phyloP scores from a whole-genome alignment of 2,329 filamentous ascomycete species.

The Pyrenophora graminea region DNA sequence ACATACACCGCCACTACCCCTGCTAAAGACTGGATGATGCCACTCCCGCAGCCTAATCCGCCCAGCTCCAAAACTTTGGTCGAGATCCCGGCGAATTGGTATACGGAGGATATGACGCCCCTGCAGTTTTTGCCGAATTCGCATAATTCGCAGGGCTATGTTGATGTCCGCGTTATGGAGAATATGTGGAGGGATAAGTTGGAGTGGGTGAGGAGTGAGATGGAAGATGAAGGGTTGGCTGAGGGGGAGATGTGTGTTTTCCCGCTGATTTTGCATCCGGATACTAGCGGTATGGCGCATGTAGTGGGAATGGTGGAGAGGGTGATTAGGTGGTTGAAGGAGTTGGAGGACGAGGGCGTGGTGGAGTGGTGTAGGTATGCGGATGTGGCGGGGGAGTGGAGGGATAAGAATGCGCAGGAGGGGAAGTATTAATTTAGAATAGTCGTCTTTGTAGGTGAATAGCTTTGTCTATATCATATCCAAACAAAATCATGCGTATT shows the following conservation, averaged over 20 bases:
- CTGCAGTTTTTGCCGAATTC: conserved; percentile 54
- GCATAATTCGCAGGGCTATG: conserved; percentile 62
- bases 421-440: no score
- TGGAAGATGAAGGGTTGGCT: conserved; percentile 38
- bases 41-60: conserved; percentile 30
- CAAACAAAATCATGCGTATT: no score
- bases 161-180: conserved; percentile 61
- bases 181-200: conserved; percentile 66
- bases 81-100: conserved; percentile 58
- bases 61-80: conserved; percentile 45
- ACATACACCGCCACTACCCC: conserved; percentile 46
- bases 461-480: no score
- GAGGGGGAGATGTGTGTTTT: conserved; percentile 51
- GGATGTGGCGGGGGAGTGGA: conserved; percentile 51
- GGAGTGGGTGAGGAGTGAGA: conserved; percentile 54
- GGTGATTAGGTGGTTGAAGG: conserved; percentile 56
- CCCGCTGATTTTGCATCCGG: conserved; percentile 60
- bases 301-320: conserved; percentile 62
- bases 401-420: conserved; percentile 18
- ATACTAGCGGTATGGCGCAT: conserved; percentile 65
- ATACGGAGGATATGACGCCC: conserved; percentile 58
- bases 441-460: no score
- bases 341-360: conserved; percentile 48
- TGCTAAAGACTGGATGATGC: conserved; percentile 54
- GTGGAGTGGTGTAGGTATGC: conserved; percentile 54